phyloP scores from a whole-genome alignment of 225 moss, liverwort and hornwort species.

The Physcomitrellopsis africana region DNA sequence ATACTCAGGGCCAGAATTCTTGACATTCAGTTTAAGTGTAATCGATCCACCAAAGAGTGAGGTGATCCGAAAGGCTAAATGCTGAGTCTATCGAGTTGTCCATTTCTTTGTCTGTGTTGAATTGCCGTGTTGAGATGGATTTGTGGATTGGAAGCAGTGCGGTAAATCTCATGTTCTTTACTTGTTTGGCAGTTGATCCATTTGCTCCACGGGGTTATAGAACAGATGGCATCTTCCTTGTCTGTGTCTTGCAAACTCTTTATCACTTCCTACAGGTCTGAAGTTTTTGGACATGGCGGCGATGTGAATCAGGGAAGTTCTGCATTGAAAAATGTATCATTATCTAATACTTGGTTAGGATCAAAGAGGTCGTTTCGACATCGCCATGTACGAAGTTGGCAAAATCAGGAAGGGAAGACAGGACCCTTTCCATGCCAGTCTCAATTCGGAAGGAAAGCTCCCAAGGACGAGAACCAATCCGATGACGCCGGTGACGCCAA shows the following conservation, averaged over 20 bases:
- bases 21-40: not conserved
- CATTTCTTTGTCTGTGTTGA: constrained; percentile 1
- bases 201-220: constrained; percentile 2
- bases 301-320: constrained; percentile 35
- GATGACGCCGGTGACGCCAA: constrained; percentile 24
- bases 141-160: constrained; percentile 10
- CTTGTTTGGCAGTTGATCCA: constrained; percentile 36
- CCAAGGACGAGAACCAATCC: constrained; percentile 30
- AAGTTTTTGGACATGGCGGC: constrained; percentile 39
- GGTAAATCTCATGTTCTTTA: constrained; percentile 11
- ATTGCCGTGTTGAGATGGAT: not conserved
- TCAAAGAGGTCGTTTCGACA: constrained; percentile 44
- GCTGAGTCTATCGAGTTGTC: not conserved
- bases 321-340: constrained; percentile 33
- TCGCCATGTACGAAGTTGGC: constrained; percentile 34
- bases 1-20: not conserved
- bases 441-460: constrained; percentile 48
- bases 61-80: not conserved
- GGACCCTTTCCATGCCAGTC: constrained; percentile 41
- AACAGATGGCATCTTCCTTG: constrained; percentile 53
- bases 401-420: constrained; percentile 34
- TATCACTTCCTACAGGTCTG: constrained; percentile 36
- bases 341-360: constrained; percentile 42
- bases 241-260: constrained; percentile 45
- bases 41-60: not conserved